These are phyloP conservation scores for Boletus sp. DNA, from an alignment of 768 basidiomycete species.

Conservation along the genomic window DNA sequence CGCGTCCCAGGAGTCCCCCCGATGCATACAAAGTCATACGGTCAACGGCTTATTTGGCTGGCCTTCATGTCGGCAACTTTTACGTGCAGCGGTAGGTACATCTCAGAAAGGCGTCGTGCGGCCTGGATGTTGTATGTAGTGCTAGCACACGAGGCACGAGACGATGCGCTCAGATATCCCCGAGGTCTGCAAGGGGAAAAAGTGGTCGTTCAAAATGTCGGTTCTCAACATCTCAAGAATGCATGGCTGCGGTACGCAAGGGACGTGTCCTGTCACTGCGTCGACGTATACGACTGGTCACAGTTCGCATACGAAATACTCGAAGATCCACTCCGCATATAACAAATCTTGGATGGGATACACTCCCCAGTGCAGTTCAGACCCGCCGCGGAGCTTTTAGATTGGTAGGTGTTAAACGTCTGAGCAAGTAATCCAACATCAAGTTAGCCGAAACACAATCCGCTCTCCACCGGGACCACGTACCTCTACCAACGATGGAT, in stretches of 20 bases:
- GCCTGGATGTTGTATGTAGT: neutral
- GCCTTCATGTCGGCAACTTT: neutral
- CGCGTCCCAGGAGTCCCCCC: neutral
- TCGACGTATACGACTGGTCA: constrained; percentile 57
- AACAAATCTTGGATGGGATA: constrained; percentile 60
- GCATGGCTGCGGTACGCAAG: neutral
- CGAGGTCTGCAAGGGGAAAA: neutral
- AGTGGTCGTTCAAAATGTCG: neutral
- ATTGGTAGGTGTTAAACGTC: constrained; percentile 65
- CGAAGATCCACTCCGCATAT: constrained; percentile 67
- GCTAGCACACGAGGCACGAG: neutral
- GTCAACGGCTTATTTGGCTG: neutral
- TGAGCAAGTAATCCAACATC: constrained; percentile 15
- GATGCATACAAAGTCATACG: neutral
- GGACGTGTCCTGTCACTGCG: constrained; percentile 29
- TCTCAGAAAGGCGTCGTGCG: neutral
- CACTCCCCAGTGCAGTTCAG: constrained; percentile 55
- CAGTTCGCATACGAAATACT: constrained; percentile 59
- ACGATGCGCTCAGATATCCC: too few species aligned
- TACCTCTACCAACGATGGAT: constrained; percentile 23
- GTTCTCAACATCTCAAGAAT: neutral
- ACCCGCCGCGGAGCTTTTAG: constrained; percentile 59
- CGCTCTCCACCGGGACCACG: neutral
- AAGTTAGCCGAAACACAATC: neutral
- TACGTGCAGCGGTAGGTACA: neutral